Base-by-base conservation (phyloP, 2,329 filamentous ascomycete species). In the Emericellopsis cladophorae region DNA sequence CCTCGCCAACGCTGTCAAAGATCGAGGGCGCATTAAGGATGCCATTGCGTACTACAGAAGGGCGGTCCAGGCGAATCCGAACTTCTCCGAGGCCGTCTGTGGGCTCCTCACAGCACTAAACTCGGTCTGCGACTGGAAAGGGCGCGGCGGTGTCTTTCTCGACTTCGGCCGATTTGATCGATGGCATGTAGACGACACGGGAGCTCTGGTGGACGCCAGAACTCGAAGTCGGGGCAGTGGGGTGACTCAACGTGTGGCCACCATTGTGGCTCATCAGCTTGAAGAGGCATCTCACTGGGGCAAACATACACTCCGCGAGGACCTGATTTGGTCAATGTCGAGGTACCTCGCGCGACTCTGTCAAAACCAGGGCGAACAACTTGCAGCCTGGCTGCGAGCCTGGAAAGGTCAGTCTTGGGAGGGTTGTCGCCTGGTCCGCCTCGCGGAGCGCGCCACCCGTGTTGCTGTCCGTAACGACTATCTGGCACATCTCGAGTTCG, bases 81-180 rank as follows among this genome's bases (percentile, higher is more conserved):
- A 94, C 29, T 98, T 98, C 62, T 87, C 92, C 1, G 92, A 98
- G 62, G 92, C 92, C 7, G 90, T 98, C 1, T 98, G 92, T 58
- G 92, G 92, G 7, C 72, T 98, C 40, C 89, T 88, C 2, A 96
- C 94, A 44, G 90, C 92, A 2, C 67, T 98, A 40, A 96, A 95
- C 56, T 96, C 92, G 7, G 89, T 98, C 6, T 98, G 92, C 56
- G 84, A 90, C 53, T 98, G 92, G 92, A 75, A 76, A 52, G 87
- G 87, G 24, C 79, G 92, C 47, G 92, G 92, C 45, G 92, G 92
- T 1, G 81, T 94, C 36, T 70, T 85, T 22, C 72, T 85, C n/a
- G 72, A 80, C 40, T 69, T 68, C 40, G 86, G 84, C 8, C 76
- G 71, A 49, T 79, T 81, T 46, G 92, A 98, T 58, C 79, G 87